Percentiles rank a stretch among this genome's conserved stretches.
These are phyloP conservation scores for Taiozyma sp. DNA, from an alignment of 1,139 yeast genomes.

Conservation along the genomic window DNA sequence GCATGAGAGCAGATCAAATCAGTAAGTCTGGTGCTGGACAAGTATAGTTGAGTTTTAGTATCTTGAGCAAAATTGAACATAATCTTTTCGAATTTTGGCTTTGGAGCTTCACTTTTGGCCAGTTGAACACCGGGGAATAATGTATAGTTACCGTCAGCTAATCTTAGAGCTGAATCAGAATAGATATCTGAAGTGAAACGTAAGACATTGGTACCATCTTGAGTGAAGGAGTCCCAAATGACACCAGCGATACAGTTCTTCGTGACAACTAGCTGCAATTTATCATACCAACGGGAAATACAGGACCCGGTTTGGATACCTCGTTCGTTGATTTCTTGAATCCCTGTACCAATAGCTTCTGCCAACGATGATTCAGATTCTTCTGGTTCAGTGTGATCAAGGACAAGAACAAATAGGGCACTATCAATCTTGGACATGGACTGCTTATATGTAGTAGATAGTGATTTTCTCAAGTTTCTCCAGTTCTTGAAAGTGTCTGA, in stretches of 20 bases:
- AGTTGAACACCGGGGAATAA: conserved; percentile 30
- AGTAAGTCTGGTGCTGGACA: conserved; percentile 72
- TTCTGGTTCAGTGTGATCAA: conserved; percentile 56
- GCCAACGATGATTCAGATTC: conserved; percentile 34
- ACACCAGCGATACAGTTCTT: conserved; percentile 71
- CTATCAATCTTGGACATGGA: conserved; percentile 49
- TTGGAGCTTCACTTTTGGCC: conserved; percentile 19
- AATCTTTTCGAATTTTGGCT: conserved; percentile 41
- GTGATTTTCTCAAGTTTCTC: conserved; percentile 47
- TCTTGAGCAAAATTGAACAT: conserved; percentile 48
- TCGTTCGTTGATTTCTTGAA: conserved; percentile 46
- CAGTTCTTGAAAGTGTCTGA: conserved; percentile 63
- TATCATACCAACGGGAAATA: conserved; percentile 77
- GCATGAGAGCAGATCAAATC: conserved; percentile 74
- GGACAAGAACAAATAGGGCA: conserved; percentile 63
- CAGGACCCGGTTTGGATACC: conserved; percentile 73
- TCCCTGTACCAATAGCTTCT: conserved; percentile 58
- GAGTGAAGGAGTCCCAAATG: conserved; percentile 72
- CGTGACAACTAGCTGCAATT: conserved; percentile 65
- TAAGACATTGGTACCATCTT: conserved; percentile 73
- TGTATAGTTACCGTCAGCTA: conserved; percentile 66
- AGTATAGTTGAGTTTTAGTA: conserved; percentile 44
- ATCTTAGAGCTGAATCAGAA: conserved; percentile 66
- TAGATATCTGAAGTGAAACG: conserved; percentile 72
- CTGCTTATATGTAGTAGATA: conserved; percentile 42